Evolutionary conservation across 805 yeast species (phyloP).

Genomic region (Scheffersomyces ergatensis): DNA sequence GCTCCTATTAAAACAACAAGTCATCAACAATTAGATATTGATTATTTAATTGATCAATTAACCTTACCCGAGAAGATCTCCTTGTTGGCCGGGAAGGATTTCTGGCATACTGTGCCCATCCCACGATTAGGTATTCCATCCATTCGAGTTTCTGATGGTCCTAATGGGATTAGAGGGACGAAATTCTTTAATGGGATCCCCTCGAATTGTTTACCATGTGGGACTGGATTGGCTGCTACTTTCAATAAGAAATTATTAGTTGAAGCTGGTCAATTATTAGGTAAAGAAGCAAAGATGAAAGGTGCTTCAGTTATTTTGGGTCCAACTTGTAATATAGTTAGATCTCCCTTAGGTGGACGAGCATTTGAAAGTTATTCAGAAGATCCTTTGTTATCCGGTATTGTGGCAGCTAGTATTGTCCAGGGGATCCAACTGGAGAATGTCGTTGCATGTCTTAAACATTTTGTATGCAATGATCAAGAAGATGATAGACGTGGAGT

Average conservation of each 20-base stretch:
- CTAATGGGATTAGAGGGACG: constrained; percentile 64
- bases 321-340: constrained; percentile 48
- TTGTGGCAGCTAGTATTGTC: constrained; percentile 45
- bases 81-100: constrained; percentile 39
- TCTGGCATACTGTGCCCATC: constrained; percentile 50
- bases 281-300: constrained; percentile 51
- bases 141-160: constrained; percentile 55
- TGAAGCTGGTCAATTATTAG: constrained; percentile 54
- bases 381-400: constrained; percentile 53
- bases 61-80: constrained; percentile 36
- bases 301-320: constrained; percentile 43
- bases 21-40: constrained; percentile 21
- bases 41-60: constrained; percentile 23
- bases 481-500: constrained; percentile 53
- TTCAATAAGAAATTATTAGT: constrained; percentile 49
- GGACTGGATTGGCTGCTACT: constrained; percentile 58
- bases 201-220: constrained; percentile 60
- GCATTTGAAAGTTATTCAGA: constrained; percentile 63
- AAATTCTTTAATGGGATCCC: constrained; percentile 50
- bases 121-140: constrained; percentile 44
- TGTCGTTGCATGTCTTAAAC: constrained; percentile 58
- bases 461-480: constrained; percentile 61
- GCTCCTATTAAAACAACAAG: background rate
- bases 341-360: constrained; percentile 61
- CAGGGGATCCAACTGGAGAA: constrained; percentile 53